Conservation (phyloP, 495 filamentous ascomycete species). For the Lasiosphaeria hispida region DNA sequence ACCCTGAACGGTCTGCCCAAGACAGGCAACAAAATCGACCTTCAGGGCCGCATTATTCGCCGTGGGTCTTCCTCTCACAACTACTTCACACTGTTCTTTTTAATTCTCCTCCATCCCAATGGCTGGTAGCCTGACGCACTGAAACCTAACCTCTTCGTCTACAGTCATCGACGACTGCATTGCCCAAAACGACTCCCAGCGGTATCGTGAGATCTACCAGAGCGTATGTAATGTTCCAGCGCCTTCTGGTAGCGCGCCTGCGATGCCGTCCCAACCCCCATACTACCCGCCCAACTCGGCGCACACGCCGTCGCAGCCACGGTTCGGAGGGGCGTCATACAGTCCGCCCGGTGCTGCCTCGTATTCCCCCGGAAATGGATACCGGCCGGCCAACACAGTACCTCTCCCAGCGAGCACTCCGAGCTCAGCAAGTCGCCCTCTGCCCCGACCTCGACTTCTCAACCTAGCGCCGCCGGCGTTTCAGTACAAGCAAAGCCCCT, state of each 20-base stretch:
- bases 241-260: neutral
- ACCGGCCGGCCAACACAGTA: neutral
- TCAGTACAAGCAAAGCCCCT: slow-evolving; percentile 73
- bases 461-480: slow-evolving; percentile 17
- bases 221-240: slow-evolving; percentile 16
- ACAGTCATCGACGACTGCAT: slow-evolving; percentile 23
- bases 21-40: slow-evolving; percentile 74
- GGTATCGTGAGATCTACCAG: slow-evolving; percentile 24
- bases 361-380: neutral
- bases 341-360: neutral
- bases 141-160: neutral
- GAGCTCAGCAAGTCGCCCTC: neutral
- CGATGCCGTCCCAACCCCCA: slow-evolving; percentile 4
- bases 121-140: neutral
- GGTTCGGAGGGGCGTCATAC: neutral
- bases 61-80: slow-evolving; percentile 46
- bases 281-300: slow-evolving; percentile 12
- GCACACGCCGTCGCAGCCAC: neutral
- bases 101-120: neutral
- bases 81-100: neutral
- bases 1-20: slow-evolving; percentile 64
- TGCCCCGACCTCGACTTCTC: neutral
- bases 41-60: slow-evolving; percentile 72
- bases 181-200: slow-evolving; percentile 14
- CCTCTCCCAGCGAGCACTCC: neutral